phyloP scores from a whole-genome alignment of 108 stramenopile species.

The Conticribra weissflogii region DNA sequence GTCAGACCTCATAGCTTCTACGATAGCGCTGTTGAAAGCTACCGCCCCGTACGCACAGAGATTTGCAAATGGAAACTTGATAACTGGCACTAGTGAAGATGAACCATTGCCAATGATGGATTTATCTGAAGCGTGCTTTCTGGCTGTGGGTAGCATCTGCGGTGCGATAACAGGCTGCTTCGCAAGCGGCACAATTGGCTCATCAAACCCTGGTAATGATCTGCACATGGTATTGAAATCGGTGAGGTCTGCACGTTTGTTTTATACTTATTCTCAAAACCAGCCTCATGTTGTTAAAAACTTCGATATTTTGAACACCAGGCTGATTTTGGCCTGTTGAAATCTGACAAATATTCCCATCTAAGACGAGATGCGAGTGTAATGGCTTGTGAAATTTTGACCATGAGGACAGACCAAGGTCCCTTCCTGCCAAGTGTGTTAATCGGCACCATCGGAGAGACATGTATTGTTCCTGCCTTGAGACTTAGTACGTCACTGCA shows the following conservation, averaged over 20 bases:
- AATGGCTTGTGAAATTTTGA: slow-evolving; percentile 63
- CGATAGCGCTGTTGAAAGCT: slow-evolving; percentile 26
- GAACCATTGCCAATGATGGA: slow-evolving; percentile 60
- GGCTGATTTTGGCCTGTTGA: slow-evolving; percentile 16
- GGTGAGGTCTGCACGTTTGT: neutral
- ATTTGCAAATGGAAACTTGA: slow-evolving; percentile 14
- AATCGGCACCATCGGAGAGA: slow-evolving; percentile 78
- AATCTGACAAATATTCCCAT: slow-evolving; percentile 48
- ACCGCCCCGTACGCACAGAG: slow-evolving; percentile 27
- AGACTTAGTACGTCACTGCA: slow-evolving; percentile 19
- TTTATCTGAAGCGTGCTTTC: slow-evolving; percentile 65
- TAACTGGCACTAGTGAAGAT: slow-evolving; percentile 7
- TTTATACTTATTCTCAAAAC: slow-evolving; percentile 1
- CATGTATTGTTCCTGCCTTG: slow-evolving; percentile 56
- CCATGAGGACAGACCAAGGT: slow-evolving; percentile 43
- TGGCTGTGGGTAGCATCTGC: slow-evolving; percentile 85
- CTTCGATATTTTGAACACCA: slow-evolving; percentile 29
- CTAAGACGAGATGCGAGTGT: slow-evolving; percentile 65
- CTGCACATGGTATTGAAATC: slow-evolving; percentile 4
- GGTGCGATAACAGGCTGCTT: slow-evolving; percentile 41
- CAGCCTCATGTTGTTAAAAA: too few species aligned
- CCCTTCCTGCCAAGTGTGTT: slow-evolving; percentile 68
- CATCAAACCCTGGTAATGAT: neutral
- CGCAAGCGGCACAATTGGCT: neutral
- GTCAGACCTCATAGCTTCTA: slow-evolving; percentile 30